Conservation (phyloP, 2,329 filamentous ascomycete species). For the Lomentospora prolificans region DNA sequence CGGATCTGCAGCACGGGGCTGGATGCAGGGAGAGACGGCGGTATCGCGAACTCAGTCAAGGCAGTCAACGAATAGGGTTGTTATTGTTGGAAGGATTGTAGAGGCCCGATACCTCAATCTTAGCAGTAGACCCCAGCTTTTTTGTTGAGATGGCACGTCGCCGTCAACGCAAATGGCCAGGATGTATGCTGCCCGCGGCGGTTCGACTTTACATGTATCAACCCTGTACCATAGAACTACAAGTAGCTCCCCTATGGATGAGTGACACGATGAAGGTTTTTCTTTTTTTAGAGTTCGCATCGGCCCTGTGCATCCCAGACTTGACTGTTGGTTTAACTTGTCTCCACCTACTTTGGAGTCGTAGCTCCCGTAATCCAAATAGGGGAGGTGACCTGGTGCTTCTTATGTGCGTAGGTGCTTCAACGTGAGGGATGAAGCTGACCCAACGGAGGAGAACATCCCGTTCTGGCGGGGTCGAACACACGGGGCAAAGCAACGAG, state of each 20-base stretch:
- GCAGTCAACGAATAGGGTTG: not conserved
- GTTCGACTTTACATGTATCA: constrained; percentile 1
- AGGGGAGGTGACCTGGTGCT: too few species aligned
- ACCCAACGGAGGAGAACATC: too few species aligned
- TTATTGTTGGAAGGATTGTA: not conserved
- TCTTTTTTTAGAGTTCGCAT: not conserved
- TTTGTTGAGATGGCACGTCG: not conserved
- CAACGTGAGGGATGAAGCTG: too few species aligned
- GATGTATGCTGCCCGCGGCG: not conserved
- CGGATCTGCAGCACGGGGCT: not conserved
- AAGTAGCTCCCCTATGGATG: not conserved
- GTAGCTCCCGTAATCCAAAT: too few species aligned
- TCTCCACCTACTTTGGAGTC: too few species aligned
- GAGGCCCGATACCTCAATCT: not conserved
- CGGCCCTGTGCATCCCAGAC: not conserved
- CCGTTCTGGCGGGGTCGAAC: too few species aligned
- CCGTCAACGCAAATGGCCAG: not conserved
- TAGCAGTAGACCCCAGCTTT: not conserved
- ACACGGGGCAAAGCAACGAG: too few species aligned
- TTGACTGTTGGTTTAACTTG: not conserved
- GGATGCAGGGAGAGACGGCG: not conserved
- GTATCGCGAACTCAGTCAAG: not conserved
- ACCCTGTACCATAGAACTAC: not conserved
- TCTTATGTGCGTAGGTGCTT: too few species aligned
- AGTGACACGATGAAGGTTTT: not conserved